Percentiles rank a stretch among this genome's conserved stretches.
phyloP scores from a whole-genome alignment of 306 rosid genomes.

The Vigna reflexopilosa region DNA sequence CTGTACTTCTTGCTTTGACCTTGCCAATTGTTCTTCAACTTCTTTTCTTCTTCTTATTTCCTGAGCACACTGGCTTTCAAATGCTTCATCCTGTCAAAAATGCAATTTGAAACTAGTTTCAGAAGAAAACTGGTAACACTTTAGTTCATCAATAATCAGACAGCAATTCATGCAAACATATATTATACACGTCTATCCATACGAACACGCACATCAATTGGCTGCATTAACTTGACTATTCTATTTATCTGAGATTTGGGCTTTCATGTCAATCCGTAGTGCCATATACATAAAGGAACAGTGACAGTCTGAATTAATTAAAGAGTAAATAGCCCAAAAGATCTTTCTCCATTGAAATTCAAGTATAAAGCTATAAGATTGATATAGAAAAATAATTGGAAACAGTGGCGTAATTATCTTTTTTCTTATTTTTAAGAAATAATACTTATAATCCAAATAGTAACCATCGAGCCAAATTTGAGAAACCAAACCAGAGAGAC shows the following conservation, averaged over 20 bases:
- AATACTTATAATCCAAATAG: not conserved
- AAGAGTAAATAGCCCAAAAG: constrained; percentile 14
- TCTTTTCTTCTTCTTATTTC: constrained; percentile 66
- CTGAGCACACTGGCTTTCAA: constrained; percentile 55
- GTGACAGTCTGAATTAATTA: not conserved
- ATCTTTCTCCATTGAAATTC: constrained; percentile 26
- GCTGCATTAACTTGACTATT: constrained; percentile 18
- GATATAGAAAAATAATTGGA: constrained; percentile 28
- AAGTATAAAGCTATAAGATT: constrained; percentile 6
- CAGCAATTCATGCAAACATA: constrained; percentile 29
- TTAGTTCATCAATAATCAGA: constrained; percentile 36
- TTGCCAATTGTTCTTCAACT: constrained; percentile 59
- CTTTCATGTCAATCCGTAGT: constrained; percentile 12
- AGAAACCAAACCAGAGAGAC: constrained; percentile 9
- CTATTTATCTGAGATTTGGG: constrained; percentile 25
- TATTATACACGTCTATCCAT: constrained; percentile 16
- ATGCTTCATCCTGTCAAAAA: constrained; percentile 64
- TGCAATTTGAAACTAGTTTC: constrained; percentile 42
- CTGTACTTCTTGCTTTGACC: constrained; percentile 61
- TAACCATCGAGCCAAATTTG: not conserved
- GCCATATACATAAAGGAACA: constrained; percentile 4
- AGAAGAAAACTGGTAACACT: constrained; percentile 40
- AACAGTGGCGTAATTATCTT: not conserved
- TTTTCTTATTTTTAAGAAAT: not conserved
- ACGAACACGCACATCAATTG: constrained; percentile 23